Percentiles rank a stretch among this genome's conserved stretches.
Evolutionary conservation across 306 rosid genomes (phyloP).

Genomic region (Geum urbanum): DNA sequence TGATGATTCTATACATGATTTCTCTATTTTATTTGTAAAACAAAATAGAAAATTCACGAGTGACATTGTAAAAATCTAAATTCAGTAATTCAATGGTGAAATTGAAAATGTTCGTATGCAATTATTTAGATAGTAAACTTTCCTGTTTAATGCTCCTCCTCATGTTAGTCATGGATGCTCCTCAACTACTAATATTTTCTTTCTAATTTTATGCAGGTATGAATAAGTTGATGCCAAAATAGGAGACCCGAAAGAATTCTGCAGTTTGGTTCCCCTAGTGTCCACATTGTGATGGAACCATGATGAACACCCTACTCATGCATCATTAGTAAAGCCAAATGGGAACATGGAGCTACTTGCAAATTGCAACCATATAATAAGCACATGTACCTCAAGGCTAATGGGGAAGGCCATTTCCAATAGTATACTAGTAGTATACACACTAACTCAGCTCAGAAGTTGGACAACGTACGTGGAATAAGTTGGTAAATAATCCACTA

Average conservation of each 20-base stretch:
- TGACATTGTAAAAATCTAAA: no score
- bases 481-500: conserved; percentile 6
- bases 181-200: no score
- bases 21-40: no score
- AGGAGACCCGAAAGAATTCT: conserved; percentile 8
- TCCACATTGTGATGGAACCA: not conserved
- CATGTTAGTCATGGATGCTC: no score
- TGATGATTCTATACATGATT: no score
- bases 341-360: not conserved
- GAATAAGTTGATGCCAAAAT: not conserved
- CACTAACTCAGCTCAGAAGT: not conserved
- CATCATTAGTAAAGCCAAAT: not conserved
- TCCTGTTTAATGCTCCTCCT: no score
- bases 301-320: not conserved
- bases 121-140: no score
- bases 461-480: not conserved
- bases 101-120: no score
- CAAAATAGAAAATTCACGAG: no score
- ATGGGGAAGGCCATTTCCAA: not conserved
- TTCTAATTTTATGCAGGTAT: no score
- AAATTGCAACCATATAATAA: not conserved
- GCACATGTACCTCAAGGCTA: not conserved
- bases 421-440: not conserved
- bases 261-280: not conserved
- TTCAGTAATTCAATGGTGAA: no score